Evolutionary conservation across 257 asterid genomes (phyloP), one percentile per base, ranked within the genome.

Genomic region (Capsicum rhomboideum): DNA sequence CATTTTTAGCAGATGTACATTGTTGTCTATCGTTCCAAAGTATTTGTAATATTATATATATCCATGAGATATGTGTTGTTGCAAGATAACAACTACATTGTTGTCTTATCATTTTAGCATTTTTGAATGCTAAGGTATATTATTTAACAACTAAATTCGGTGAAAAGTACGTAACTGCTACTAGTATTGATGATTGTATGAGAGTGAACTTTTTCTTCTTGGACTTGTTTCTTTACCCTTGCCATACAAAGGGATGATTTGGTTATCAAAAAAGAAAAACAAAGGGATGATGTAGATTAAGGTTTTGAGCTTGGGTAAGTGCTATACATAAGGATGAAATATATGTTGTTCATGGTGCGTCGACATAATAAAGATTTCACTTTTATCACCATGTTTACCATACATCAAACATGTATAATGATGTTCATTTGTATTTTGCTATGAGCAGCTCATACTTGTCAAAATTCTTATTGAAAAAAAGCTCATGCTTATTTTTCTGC

Each of bases 401-500:
- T 77, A 17, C 63, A 50, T 50, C 8, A 6, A 50, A 17, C 63
- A 50, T 50, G 46, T 52, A 77, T 52, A 77, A 13, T 75, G 6
- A 77, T 28, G 82, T 26, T 50, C 28, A 28, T 16, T 50, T 77
- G 28, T 28, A 50, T 77, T 52, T 77, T 50, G 64, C 64, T 52
- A 50, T 50, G 10, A 50, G 63, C 21, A 52, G 44, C 64, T 77
- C 82, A 10, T 28, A 50, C 63, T 50, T 50, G 49, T 50, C 64
- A 6, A 77, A 46, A 77, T 50, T 77, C 11, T 29, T 77, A 34
- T 50, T 40, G 8, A 34, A 8, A 9, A 50, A 50, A 50, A 26
- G 21, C 28, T 77, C 64, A 77, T 50, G 83, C 66, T 87, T 81
- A 59, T 87, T 56, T 68, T 63, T 56, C 6, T 79, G 79, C 71